Evolutionary conservation across 2,329 filamentous ascomycete genomes (phyloP), one percentile per base, ranked within the genome.

Genomic region (Epichloe uncinata): DNA sequence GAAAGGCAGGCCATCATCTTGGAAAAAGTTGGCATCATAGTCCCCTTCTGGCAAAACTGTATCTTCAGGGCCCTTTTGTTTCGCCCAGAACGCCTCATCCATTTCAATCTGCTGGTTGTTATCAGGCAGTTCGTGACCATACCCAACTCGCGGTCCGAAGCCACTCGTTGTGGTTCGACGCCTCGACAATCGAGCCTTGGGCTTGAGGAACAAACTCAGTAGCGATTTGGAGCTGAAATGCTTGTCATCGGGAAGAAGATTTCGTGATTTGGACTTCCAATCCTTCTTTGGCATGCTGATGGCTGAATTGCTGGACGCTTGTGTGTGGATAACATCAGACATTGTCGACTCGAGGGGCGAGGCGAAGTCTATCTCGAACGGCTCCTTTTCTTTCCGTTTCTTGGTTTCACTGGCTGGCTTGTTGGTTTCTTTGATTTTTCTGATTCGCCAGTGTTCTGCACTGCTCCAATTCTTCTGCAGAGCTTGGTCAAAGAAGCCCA

Each of bases 401-500:
- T 78, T 82, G 61, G 66, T 77, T 47, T 69, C 66, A 13, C 78
- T 73, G 8, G 77, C 71, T 7, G 80, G 74, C 66, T 90, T 89
- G 59, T 73, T 77, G 60, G 75, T 70, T 55, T 84, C 81, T 61
- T 97, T 97, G 66, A 98, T 93, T 62, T 89, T 88, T 54, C 87
- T 79, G 62, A 98, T 97, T 57, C 91, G 84, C 93, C 93, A 98
- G 67, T 98, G 93, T 65, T 97, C 93, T n/a, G 93, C 91, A 45
- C 89, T 94, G 5, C 85, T 84, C 91, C 93, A 98, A 61, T 96
- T 96, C 75, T 95, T 97, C 63, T 93, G 87, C 42, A 97, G 71
- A 2, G 91, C 90, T 61, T 95, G 88, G 65, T 98, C 93, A 62
- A 98, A 98, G 70, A 97, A 98, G 61, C 87, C 85, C n/a, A 98